Evolutionary conservation across 179 eudicot genomes (phyloP).

Genomic region (Silene vulgaris): DNA sequence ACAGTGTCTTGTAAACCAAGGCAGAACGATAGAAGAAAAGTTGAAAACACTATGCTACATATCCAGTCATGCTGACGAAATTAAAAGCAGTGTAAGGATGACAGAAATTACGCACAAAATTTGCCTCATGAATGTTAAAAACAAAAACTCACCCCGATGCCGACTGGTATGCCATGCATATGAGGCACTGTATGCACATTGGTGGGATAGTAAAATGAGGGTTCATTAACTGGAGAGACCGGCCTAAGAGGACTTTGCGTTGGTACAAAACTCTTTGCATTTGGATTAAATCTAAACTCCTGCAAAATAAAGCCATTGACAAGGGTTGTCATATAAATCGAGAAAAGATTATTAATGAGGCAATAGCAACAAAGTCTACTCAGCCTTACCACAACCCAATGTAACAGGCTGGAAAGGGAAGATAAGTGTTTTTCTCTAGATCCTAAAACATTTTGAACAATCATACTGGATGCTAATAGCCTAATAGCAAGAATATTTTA

Average conservation of each 20-base stretch:
- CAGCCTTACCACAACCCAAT: not conserved
- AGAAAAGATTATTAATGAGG: not conserved
- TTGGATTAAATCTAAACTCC: constrained; percentile 88
- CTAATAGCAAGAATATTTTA: not conserved
- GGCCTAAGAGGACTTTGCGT: constrained; percentile 63
- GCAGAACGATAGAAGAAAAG: too few species aligned
- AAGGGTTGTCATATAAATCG: not conserved
- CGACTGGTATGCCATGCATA: constrained; percentile 84
- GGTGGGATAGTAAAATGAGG: constrained; percentile 68
- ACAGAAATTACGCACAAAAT: not conserved
- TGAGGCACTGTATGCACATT: constrained; percentile 50
- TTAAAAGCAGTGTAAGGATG: too few species aligned
- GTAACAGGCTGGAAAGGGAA: not conserved
- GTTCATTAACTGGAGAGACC: constrained; percentile 70
- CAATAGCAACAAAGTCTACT: not conserved
- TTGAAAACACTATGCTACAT: too few species aligned
- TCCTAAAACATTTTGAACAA: too few species aligned
- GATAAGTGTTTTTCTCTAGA: not conserved
- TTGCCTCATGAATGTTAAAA: not conserved
- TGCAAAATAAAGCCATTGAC: constrained; percentile 29
- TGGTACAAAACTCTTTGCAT: constrained; percentile 81
- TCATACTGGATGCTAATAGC: too few species aligned
- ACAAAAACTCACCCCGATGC: constrained; percentile 69
- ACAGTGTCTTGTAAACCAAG: too few species aligned
- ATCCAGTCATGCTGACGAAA: too few species aligned